Evolutionary conservation across 495 filamentous ascomycete genomes (phyloP).

Genomic region (Penicillium bovifimosum): DNA sequence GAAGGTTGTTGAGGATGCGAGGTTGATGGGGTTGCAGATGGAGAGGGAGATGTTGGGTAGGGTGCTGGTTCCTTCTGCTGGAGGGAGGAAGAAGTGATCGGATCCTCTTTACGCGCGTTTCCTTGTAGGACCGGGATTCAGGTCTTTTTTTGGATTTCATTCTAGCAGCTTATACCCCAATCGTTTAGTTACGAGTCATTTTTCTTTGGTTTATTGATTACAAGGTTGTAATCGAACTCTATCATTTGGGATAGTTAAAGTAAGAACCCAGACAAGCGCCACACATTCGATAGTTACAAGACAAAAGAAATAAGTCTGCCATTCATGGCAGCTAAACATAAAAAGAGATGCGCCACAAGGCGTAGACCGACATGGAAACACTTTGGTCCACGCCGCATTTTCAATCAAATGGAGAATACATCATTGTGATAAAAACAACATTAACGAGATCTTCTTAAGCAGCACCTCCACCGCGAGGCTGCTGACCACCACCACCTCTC

Average conservation of each 20-base stretch:
- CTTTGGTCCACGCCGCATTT: not conserved
- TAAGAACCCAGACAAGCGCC: not conserved
- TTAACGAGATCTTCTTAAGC: slow-evolving; percentile 8
- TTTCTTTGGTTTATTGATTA: not conserved
- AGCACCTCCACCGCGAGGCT: slow-evolving; percentile 24
- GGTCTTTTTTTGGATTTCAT: not conserved
- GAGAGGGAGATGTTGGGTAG: slow-evolving; percentile 39
- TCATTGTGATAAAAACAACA: slow-evolving; percentile 11
- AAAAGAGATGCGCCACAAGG: not conserved
- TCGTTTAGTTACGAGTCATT: not conserved
- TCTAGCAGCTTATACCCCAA: slow-evolving; percentile 2
- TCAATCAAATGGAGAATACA: slow-evolving; percentile 8
- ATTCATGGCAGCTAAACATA: not conserved
- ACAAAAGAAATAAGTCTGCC: slow-evolving; percentile 1
- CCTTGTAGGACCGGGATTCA: not conserved
- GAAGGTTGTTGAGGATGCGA: slow-evolving; percentile 41
- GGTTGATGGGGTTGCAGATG: slow-evolving; percentile 40
- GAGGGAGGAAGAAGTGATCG: slow-evolving; percentile 26
- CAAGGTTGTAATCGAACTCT: not conserved
- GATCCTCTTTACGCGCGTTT: not conserved
- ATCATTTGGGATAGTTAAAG: not conserved
- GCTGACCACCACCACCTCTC: slow-evolving; percentile 42
- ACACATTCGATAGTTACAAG: slow-evolving; percentile 18
- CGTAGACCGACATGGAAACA: not conserved
- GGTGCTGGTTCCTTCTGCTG: slow-evolving; percentile 33